A percentile compares a stretch with the other conserved stretches of the same genome.
Conservation (phyloP, 352 stramenopile genomes). For the Globisporangium uncinulatum region DNA sequence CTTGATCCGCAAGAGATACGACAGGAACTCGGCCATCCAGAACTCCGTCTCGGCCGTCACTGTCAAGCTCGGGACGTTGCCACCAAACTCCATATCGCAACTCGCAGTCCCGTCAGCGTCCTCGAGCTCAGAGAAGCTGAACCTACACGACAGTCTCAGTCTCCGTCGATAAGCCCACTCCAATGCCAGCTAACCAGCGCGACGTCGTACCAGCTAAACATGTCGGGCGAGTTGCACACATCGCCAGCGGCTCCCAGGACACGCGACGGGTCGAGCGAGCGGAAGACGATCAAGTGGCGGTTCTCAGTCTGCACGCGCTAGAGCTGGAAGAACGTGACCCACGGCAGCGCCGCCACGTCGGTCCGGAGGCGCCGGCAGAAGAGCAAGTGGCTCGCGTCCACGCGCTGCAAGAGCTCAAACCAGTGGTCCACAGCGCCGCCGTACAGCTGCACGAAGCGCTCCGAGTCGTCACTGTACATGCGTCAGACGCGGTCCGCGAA, state of each 20-base stretch:
- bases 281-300: conserved; percentile 28
- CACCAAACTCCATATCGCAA: conserved; percentile 44
- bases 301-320: conserved; percentile 15
- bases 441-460: conserved; percentile 29
- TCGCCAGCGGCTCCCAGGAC: conserved; percentile 14
- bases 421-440: conserved; percentile 22
- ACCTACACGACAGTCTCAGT: neutral
- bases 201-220: conserved; percentile 25
- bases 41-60: conserved; percentile 17
- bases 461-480: conserved; percentile 24
- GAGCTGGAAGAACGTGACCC: conserved; percentile 32
- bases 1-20: conserved; percentile 48
- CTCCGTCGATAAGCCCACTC: too few relatives aligned
- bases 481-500: conserved; percentile 18
- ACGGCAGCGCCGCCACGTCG: conserved; percentile 17
- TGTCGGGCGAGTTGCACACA: conserved; percentile 18
- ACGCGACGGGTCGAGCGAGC: conserved; percentile 23
- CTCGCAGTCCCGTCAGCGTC: conserved; percentile 3
- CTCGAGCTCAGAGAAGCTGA: conserved; percentile 20
- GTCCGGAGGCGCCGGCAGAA: conserved; percentile 27
- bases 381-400: conserved; percentile 26
- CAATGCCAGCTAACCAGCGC: too few relatives aligned
- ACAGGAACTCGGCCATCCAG: conserved; percentile 67
- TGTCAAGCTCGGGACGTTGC: conserved; percentile 31
- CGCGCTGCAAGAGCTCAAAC: conserved; percentile 29